Evolutionary conservation across 441 rosid genomes (phyloP), one percentile per base, ranked within the genome.

Genomic region (Kokia cookei): DNA sequence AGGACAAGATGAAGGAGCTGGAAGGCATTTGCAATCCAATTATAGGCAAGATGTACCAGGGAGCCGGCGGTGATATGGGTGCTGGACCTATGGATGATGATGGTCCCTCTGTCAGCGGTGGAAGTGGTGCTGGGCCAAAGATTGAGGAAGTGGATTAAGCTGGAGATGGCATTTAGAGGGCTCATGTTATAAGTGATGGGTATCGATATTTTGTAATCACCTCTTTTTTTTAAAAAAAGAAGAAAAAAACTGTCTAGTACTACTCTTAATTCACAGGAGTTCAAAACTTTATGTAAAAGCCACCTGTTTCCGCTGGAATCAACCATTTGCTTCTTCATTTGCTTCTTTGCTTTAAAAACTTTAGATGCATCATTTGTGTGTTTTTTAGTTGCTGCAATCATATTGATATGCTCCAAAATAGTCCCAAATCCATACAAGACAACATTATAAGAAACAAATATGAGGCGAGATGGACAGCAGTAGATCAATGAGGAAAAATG

Each of bases 1-100:
- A 89, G 70, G 92, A 89, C 79, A 87, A 87, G 72, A 86, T 89
- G 91, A 90, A 87, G 83, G 97, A 91, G 75, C 75, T 89, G 57
- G 94, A 91, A 76, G 59, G 94, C 78, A 80, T 88, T 12, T 91
- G 93, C 85, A 91, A 87, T 79, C 94, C 92, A 1, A 87, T 91
- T 32, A 86, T 88, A 43, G 92, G 94, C 2, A 91, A 86, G 84
- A 87, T 91, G 86, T 85, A 90, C 77, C 92, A 85, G 65, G 92
- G 92, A 17, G 83, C 81, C 43, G 90, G 85, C 9, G 89, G 82
- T 24, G 93, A 81, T 50, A 77, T 84, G 77, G 90, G 85, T 24
- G 91, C 64, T 2, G 64, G 64, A 27, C 17, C 40, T 29, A 59
- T 59, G 64, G 40, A 27, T 59, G 19, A 88, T 27, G 91, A 87